Evolutionary conservation across 768 basidiomycete genomes (phyloP), one percentile per base, ranked within the genome.

Genomic region (Cystofilobasidium macerans): DNA sequence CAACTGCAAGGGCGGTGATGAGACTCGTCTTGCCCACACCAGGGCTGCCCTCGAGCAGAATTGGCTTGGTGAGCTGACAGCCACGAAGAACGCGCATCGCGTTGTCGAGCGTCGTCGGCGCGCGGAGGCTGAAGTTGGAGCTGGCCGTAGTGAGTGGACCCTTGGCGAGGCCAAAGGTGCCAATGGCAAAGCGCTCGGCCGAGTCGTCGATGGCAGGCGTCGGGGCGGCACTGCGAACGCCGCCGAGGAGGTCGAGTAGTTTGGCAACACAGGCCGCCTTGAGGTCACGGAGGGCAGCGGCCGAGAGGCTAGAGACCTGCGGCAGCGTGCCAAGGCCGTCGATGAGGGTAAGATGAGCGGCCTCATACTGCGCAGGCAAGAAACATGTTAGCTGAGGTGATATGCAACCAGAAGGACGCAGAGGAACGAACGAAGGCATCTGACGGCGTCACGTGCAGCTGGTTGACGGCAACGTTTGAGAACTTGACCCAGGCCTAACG

Each of bases 11-110:
- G 12, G 95, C 94, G 22, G 85, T 81, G 58, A 98, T 79, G 4
- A 99, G 81, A 73, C 89, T 95, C 2, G 95, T 98, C 77, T 99
- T 99, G 3, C 95, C 95, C 18, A 98, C 95, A 0, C 95, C 95
- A 14, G 95, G 95, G 76, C 92, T 97, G 0, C 95, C 95, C 74
- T 99, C 95, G 12, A 99, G 81, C 16, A 99, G 81, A 66, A 99
- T 89, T 0, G 95, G 91, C 75, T 97, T 98, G 3, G 78, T 72
- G 4, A 97, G 79, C 75, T 98, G 95, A 68, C 86, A 88, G 3
- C 92, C 95, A 63, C 95, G 82, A 36, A 89, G 78, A 16, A 98
- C 83, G 26, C 94, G 86, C 81, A 88, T 82, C 24, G 87, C 86
- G 75, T 99, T 99, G 67, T 85, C 82, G 47, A 80, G 81, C 18